These are phyloP conservation scores for Phytophthora pseudosyringae DNA, from an alignment of 352 stramenopile species.

Conservation along the genomic window DNA sequence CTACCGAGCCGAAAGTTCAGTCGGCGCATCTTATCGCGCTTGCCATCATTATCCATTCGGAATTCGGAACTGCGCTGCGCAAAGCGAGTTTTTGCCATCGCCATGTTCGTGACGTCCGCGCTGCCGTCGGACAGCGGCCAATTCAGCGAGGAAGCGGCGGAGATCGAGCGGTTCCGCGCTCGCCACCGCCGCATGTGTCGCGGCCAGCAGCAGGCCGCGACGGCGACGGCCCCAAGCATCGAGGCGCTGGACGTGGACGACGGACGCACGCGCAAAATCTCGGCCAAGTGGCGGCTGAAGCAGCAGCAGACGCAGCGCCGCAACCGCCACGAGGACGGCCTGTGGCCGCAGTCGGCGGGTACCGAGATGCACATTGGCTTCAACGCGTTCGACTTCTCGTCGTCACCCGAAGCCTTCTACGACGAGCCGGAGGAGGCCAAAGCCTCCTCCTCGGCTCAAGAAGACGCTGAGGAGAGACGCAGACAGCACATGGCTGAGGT, in stretches of 20 bases:
- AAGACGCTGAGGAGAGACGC: constrained; percentile 14
- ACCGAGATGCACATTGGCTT: constrained; percentile 41
- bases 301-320: constrained; percentile 13
- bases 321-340: constrained; percentile 20
- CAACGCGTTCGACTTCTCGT: constrained; percentile 54
- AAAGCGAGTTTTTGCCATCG: neutral
- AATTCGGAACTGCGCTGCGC: neutral
- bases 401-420: constrained; percentile 45
- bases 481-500: constrained; percentile 19
- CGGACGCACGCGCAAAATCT: constrained; percentile 46
- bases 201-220: constrained; percentile 2
- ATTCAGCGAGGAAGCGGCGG: constrained; percentile 13
- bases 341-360: constrained; percentile 17
- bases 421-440: constrained; percentile 6
- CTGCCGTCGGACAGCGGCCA: neutral
- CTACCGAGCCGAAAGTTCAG: neutral
- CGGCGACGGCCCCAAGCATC: neutral
- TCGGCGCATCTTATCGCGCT: neutral
- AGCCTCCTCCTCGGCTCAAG: neutral
- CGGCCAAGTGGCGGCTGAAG: constrained; percentile 32
- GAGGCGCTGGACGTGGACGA: constrained; percentile 27
- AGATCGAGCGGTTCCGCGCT: constrained; percentile 49
- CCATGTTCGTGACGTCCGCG: constrained; percentile 7
- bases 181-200: constrained; percentile 41
- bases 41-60: constrained; percentile 2